Evolutionary conservation across 768 basidiomycete genomes (phyloP).

Genomic region (Pleurotus tuoliensis): DNA sequence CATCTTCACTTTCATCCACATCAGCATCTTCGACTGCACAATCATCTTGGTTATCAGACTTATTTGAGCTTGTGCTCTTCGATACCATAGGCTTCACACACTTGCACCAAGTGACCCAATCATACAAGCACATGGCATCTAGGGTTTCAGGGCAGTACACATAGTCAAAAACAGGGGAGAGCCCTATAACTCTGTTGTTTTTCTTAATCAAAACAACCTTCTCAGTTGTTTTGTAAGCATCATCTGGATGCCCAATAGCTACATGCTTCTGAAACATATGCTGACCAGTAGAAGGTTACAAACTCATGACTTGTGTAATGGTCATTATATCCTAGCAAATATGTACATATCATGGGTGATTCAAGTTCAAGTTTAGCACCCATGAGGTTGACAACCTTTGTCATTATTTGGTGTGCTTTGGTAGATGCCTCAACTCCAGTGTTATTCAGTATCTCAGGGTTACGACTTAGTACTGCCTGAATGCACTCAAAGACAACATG

Average conservation of each 20-base stretch:
- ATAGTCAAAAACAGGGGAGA: neutral
- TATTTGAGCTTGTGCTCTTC: neutral
- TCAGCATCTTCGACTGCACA: neutral
- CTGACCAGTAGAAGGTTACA: slow-evolving; percentile 12
- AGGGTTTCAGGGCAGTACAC: neutral
- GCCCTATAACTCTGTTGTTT: neutral
- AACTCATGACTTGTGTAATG: slow-evolving; percentile 28
- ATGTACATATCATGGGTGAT: slow-evolving; percentile 6
- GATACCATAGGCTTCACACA: neutral
- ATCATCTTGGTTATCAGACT: neutral
- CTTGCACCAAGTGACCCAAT: neutral
- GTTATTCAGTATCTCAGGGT: slow-evolving; percentile 29
- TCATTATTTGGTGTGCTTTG: slow-evolving; percentile 10
- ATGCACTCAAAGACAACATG: neutral
- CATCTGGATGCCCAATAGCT: neutral
- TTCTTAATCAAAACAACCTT: neutral
- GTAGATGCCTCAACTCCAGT: slow-evolving; percentile 13
- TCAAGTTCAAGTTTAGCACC: slow-evolving; percentile 21
- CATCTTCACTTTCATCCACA: neutral
- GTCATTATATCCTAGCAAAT: slow-evolving; percentile 22
- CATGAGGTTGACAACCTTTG: slow-evolving; percentile 20
- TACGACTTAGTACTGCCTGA: slow-evolving; percentile 17
- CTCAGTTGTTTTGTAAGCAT: neutral
- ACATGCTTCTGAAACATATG: slow-evolving; percentile 15
- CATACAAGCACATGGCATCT: neutral